Evolutionary conservation across 2,329 filamentous ascomycete genomes (phyloP), one percentile per base, ranked within the genome.

Genomic region (Bimuria novae-zelandiae): DNA sequence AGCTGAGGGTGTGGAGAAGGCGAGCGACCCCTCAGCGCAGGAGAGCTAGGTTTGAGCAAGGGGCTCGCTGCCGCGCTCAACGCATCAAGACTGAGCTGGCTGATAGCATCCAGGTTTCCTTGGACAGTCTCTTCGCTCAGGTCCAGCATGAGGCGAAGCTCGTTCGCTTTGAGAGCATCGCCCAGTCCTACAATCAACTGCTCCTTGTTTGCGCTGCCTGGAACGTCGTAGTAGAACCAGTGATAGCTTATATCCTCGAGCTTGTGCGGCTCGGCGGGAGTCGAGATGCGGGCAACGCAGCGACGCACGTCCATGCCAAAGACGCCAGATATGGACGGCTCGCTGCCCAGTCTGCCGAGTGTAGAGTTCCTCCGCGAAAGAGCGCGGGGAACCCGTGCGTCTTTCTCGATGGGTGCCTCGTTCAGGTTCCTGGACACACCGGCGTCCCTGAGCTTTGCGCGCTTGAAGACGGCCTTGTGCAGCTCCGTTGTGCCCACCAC

Each of bases 231-330:
- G 58, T 74, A 74, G 51, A 50, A 52, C 71, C 71, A 74, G 4
- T 59, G 55, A 44, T 66, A 70, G 25, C 60, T 62, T 40, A 74
- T 59, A 54, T 74, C 71, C 7, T 57, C 55, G 22, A 74, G 58
- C 17, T 33, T 32, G 47, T 74, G 71, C 14, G 71, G 71, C 51
- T 70, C 70, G 33, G 61, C 65, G 1, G 70, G 69, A 3, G 64
- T 67, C 1, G 70, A 68, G 46, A 73, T 61, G 35, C 67, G 60
- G 14, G 69, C 69, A 3, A 44, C 52, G 41, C 72, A 60, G 16
- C 65, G 60, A 33, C 70, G 56, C 10, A 74, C 61, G 30, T 74
- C 70, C 69, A 73, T 71, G 36, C 71, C 71, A 55, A 74, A 74
- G 5, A 74, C 62, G 44, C 69, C 71, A 25, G 70, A 73, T 37